Evolutionary conservation across 371 early-diverging fungal genomes (phyloP).

Genomic region (Haplosporangium sp.): DNA sequence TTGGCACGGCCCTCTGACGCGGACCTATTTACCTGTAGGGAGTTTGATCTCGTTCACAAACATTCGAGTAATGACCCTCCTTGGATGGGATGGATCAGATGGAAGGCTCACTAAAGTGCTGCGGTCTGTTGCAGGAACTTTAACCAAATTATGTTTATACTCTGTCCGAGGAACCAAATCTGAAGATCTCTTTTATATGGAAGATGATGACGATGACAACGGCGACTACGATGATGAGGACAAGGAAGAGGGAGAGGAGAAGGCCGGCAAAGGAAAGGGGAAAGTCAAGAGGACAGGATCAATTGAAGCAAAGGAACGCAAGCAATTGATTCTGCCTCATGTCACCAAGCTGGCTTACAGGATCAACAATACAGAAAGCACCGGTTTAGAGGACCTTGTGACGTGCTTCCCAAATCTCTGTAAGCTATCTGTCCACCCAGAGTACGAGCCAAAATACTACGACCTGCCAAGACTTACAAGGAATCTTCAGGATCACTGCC

Average conservation of each 20-base stretch:
- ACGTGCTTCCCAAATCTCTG: not conserved
- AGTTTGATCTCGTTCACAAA: not conserved
- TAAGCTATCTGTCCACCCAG: not conserved
- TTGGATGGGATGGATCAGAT: not conserved
- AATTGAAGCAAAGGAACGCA: not conserved
- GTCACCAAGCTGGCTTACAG: not conserved
- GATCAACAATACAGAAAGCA: not conserved
- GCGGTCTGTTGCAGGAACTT: conserved; percentile 1
- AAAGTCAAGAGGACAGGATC: not conserved
- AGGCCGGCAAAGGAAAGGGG: too few species aligned
- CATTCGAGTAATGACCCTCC: not conserved
- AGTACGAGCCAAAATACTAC: not conserved
- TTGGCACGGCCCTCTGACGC: not conserved
- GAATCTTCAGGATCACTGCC: not conserved
- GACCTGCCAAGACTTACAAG: not conserved
- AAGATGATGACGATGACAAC: not conserved
- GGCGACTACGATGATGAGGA: not conserved
- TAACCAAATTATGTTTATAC: not conserved
- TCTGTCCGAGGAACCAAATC: not conserved
- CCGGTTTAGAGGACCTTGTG: not conserved
- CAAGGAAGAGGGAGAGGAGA: too few species aligned
- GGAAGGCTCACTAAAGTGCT: conserved; percentile 7
- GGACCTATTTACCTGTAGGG: not conserved
- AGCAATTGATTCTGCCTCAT: not conserved
- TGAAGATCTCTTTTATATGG: too few species aligned